Evolutionary conservation across 805 yeast genomes (phyloP).

Genomic region (Middelhovenomyces tepae): DNA sequence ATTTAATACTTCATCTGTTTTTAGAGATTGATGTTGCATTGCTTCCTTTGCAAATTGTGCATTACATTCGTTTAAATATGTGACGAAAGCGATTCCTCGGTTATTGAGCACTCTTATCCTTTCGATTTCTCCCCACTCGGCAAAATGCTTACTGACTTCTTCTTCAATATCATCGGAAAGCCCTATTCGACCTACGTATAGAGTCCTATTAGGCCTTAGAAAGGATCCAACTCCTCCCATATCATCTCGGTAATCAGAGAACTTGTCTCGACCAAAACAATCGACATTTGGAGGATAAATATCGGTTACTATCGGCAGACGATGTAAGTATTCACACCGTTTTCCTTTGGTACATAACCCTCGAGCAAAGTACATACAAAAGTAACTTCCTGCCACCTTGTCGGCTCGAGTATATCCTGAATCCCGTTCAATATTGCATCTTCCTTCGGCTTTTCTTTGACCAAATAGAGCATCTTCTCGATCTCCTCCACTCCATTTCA

Average conservation of each 20-base stretch:
- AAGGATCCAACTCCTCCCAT: constrained; percentile 92
- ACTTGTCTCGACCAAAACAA: constrained; percentile 89
- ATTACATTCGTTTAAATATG: constrained; percentile 53
- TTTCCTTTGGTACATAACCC: constrained; percentile 80
- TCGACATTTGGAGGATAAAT: constrained; percentile 56
- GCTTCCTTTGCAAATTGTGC: constrained; percentile 97
- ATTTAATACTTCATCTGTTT: constrained; percentile 47
- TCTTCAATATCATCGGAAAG: constrained; percentile 36
- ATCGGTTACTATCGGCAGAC: constrained; percentile 60
- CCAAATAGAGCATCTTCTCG: constrained; percentile 28
- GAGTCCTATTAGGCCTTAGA: constrained; percentile 55
- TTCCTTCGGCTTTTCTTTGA: constrained; percentile 44
- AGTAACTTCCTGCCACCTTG: constrained; percentile 36
- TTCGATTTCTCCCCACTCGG: constrained; percentile 69
- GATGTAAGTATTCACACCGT: constrained; percentile 67
- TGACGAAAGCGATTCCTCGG: constrained; percentile 72
- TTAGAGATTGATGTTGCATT: constrained; percentile 74
- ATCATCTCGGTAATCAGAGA: constrained; percentile 75
- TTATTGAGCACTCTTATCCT: constrained; percentile 50
- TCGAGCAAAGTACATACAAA: constrained; percentile 80
- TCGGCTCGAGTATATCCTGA: constrained; percentile 71
- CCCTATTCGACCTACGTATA: constrained; percentile 59
- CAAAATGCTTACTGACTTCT: constrained; percentile 42
- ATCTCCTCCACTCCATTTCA: constrained; percentile 81
- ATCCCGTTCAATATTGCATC: constrained; percentile 54